Conservation (phyloP, 225 moss, liverwort and hornwort species). For the Ulota crispa region DNA sequence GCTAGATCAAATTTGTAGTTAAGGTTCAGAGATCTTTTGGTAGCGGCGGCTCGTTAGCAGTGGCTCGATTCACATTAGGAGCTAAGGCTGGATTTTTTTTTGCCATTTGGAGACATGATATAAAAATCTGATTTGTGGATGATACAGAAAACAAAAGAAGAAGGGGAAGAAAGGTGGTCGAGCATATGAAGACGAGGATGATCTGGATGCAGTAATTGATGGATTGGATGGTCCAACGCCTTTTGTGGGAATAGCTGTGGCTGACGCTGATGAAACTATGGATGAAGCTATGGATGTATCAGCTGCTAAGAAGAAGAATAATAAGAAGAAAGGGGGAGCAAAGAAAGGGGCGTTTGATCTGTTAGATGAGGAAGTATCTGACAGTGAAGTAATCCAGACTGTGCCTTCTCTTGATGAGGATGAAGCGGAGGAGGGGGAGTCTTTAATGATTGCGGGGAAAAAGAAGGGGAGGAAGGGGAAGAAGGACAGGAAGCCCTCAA, state of each 20-base stretch:
- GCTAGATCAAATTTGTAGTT: not conserved
- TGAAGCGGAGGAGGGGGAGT: slow-evolving; percentile 34
- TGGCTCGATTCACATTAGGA: not conserved
- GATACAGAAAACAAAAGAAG: slow-evolving; percentile 58
- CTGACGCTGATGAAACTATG: slow-evolving; percentile 25
- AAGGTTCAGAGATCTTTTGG: not conserved
- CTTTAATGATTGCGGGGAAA: slow-evolving; percentile 45
- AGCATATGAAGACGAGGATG: slow-evolving; percentile 69
- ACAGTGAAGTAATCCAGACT: slow-evolving; percentile 28
- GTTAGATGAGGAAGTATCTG: slow-evolving; percentile 30
- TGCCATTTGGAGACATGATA: not conserved
- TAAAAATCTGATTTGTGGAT: slow-evolving; percentile 10
- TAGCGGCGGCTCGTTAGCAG: too few species aligned
- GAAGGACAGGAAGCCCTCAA: slow-evolving; percentile 39
- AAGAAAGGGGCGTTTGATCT: slow-evolving; percentile 23
- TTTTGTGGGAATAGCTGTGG: slow-evolving; percentile 23
- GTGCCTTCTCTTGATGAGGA: slow-evolving; percentile 32
- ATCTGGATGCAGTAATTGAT: slow-evolving; percentile 75
- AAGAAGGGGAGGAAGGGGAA: slow-evolving; percentile 65
- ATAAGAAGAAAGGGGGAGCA: slow-evolving; percentile 39
- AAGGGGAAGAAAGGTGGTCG: slow-evolving; percentile 69
- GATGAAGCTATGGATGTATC: slow-evolving; percentile 17
- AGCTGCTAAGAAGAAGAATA: slow-evolving; percentile 32
- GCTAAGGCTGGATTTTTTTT: not conserved
- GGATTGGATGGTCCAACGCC: slow-evolving; percentile 56